These are phyloP conservation scores for Ceratocystis variospora DNA, from an alignment of 2,329 filamentous ascomycete species.

Conservation along the genomic window DNA sequence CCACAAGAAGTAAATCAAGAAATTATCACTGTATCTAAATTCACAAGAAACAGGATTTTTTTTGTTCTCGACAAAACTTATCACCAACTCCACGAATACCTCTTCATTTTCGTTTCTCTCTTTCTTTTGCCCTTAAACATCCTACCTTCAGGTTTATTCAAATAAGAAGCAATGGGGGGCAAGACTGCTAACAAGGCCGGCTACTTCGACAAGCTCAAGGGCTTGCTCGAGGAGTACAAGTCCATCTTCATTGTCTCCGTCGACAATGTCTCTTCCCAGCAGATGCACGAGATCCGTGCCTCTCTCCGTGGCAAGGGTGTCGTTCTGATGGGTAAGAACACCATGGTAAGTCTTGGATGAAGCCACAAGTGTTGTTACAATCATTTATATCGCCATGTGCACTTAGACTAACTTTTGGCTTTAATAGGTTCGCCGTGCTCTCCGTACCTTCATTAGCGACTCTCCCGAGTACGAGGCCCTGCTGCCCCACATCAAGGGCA, in stretches of 20 bases:
- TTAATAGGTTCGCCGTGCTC: conserved; percentile 73
- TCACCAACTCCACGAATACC: conserved; percentile 23
- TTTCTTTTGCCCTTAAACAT: conserved; percentile 73
- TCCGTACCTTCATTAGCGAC: conserved; percentile 86
- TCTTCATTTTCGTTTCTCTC: conserved; percentile 12
- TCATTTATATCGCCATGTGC: too few species aligned
- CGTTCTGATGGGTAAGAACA: conserved; percentile 99
- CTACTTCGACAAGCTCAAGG: conserved; percentile 99
- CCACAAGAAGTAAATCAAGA: conserved; percentile 13
- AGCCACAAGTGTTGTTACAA: not conserved
- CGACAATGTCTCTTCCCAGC: conserved; percentile 99
- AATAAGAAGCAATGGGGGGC: conserved; percentile 98
- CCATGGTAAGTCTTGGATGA: conserved; percentile 57
- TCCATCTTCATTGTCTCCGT: conserved; percentile 95
- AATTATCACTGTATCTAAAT: not conserved
- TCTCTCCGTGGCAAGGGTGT: conserved; percentile 82
- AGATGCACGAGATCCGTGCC: conserved; percentile 99
- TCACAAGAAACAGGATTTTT: conserved; percentile 13
- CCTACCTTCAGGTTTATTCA: conserved; percentile 62
- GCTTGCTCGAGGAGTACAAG: conserved; percentile 88
- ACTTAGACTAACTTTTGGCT: conserved; percentile 5
- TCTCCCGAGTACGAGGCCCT: conserved; percentile 96
- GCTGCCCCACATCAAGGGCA: conserved; percentile 89
- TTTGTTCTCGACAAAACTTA: conserved; percentile 22
- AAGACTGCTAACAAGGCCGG: conserved; percentile 83